Percentiles rank a stretch among this genome's conserved stretches.
Conservation (phyloP, 2,329 filamentous ascomycete species). For the Teratosphaeria nubilosa region DNA sequence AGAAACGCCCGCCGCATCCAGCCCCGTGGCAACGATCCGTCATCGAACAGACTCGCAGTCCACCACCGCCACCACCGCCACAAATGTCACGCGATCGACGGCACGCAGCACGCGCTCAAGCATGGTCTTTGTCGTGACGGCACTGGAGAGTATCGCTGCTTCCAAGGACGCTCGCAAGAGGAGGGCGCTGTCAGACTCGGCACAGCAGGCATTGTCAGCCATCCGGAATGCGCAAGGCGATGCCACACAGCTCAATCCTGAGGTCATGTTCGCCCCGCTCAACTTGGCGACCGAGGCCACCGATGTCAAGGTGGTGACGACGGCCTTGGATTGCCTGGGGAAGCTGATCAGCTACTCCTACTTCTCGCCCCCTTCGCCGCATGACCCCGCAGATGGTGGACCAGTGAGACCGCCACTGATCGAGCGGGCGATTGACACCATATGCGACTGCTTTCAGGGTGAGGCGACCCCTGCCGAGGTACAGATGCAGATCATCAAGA, state of each 20-base stretch:
- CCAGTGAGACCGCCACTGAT: constrained; percentile 59
- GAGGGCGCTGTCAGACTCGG: constrained; percentile 72
- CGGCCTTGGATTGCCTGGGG: constrained; percentile 92
- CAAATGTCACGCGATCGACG: constrained; percentile 38
- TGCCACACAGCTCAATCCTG: constrained; percentile 71
- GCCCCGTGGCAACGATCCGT: constrained; percentile 20
- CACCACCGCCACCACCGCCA: constrained; percentile 41
- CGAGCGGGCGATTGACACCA: constrained; percentile 95
- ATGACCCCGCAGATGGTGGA: constrained; percentile 8
- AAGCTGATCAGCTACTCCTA: constrained; percentile 99
- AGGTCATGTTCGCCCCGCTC: constrained; percentile 82
- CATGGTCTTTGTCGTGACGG: constrained; percentile 88
- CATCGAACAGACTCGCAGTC: constrained; percentile 52
- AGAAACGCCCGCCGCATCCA: constrained; percentile 7
- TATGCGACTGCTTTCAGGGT: constrained; percentile 98
- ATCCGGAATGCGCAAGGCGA: constrained; percentile 68
- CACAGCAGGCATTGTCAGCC: constrained; percentile 70
- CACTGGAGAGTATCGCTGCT: constrained; percentile 79
- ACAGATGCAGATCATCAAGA: constrained; percentile 97
- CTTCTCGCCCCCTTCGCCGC: constrained; percentile 56
- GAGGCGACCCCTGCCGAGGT: constrained; percentile 87
- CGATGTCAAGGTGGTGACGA: constrained; percentile 76
- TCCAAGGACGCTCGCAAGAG: constrained; percentile 86
- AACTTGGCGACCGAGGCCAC: constrained; percentile 80
- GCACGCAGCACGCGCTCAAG: constrained; percentile 65